Percentiles rank a stretch among this genome's conserved stretches.
Evolutionary conservation across 371 early-diverging fungal genomes (phyloP).

Genomic region (Mortierella sp.): DNA sequence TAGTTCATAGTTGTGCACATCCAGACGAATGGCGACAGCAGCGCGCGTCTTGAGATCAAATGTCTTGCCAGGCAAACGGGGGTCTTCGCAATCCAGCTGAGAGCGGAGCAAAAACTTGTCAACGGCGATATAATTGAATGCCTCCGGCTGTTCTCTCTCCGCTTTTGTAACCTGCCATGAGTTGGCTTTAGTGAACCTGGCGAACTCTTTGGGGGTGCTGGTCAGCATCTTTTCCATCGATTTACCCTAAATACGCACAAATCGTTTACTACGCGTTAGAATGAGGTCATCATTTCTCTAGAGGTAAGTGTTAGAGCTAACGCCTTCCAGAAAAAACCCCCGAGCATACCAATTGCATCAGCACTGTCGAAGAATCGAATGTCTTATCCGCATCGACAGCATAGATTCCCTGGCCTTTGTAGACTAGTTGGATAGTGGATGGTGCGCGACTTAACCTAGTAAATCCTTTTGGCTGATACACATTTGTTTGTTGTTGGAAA

Average conservation of each 20-base stretch:
- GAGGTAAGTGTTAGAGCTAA: neutral
- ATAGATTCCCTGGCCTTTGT: slow-evolving; percentile 78
- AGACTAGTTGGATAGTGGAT: slow-evolving; percentile 36
- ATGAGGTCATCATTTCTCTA: neutral
- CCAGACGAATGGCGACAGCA: slow-evolving; percentile 86
- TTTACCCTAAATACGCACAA: slow-evolving; percentile 69
- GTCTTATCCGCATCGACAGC: slow-evolving; percentile 89
- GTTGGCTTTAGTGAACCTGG: slow-evolving; percentile 70
- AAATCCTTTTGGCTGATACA: slow-evolving; percentile 38
- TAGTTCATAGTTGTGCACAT: slow-evolving; percentile 79
- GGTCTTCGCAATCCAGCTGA: slow-evolving; percentile 91
- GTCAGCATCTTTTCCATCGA: slow-evolving; percentile 91
- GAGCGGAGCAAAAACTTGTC: slow-evolving; percentile 85
- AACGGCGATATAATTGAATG: slow-evolving; percentile 50
- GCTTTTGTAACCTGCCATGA: slow-evolving; percentile 55
- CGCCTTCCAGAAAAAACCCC: neutral
- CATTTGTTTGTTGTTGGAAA: neutral
- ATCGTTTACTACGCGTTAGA: neutral
- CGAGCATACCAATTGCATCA: slow-evolving; percentile 69
- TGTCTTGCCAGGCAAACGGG: slow-evolving; percentile 77
- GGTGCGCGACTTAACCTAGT: slow-evolving; percentile 41
- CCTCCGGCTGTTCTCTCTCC: slow-evolving; percentile 63
- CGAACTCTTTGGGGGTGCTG: slow-evolving; percentile 72
- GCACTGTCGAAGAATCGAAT: slow-evolving; percentile 75
- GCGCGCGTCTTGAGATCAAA: slow-evolving; percentile 97